These are phyloP conservation scores for Poronia punctata DNA, from an alignment of 495 filamentous ascomycete species.

Conservation along the genomic window DNA sequence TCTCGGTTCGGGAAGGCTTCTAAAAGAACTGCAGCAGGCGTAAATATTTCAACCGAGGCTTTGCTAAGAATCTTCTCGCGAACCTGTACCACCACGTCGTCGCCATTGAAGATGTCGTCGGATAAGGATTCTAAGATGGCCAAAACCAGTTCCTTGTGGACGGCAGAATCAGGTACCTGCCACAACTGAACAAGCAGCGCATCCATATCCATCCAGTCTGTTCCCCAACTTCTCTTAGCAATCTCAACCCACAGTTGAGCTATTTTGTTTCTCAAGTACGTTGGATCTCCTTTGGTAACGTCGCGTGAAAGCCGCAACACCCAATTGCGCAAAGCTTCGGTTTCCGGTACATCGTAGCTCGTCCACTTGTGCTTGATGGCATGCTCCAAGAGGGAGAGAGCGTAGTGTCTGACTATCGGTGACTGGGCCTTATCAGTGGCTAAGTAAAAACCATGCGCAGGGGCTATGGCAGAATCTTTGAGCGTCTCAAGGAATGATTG, in stretches of 20 bases:
- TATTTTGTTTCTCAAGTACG: constrained; percentile 86
- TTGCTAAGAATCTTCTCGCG: constrained; percentile 78
- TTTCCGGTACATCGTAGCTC: constrained; percentile 58
- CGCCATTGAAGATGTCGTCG: constrained; percentile 86
- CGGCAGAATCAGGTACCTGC: constrained; percentile 52
- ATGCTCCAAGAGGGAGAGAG: constrained; percentile 82
- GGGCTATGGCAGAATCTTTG: constrained; percentile 69
- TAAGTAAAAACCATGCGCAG: constrained; percentile 77
- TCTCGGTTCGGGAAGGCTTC: constrained; percentile 65
- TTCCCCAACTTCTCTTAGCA: constrained; percentile 85
- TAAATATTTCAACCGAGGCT: constrained; percentile 88
- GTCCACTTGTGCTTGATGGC: constrained; percentile 77
- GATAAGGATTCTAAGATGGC: constrained; percentile 86
- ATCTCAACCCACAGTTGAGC: constrained; percentile 94
- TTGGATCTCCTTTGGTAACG: constrained; percentile 64
- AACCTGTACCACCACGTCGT: constrained; percentile 76
- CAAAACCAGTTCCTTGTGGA: constrained; percentile 74
- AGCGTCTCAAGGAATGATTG: constrained; percentile 74
- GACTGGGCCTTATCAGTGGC: constrained; percentile 65
- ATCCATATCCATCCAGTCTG: constrained; percentile 94
- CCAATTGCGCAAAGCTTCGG: constrained; percentile 58
- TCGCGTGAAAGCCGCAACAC: constrained; percentile 71
- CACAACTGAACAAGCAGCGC: constrained; percentile 72
- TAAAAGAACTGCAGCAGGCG: constrained; percentile 64
- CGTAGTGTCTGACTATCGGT: constrained; percentile 84